A percentile compares a stretch with the other conserved stretches of the same genome.
Evolutionary conservation across 805 yeast genomes (phyloP).

Genomic region (Yamadazyma sp.): DNA sequence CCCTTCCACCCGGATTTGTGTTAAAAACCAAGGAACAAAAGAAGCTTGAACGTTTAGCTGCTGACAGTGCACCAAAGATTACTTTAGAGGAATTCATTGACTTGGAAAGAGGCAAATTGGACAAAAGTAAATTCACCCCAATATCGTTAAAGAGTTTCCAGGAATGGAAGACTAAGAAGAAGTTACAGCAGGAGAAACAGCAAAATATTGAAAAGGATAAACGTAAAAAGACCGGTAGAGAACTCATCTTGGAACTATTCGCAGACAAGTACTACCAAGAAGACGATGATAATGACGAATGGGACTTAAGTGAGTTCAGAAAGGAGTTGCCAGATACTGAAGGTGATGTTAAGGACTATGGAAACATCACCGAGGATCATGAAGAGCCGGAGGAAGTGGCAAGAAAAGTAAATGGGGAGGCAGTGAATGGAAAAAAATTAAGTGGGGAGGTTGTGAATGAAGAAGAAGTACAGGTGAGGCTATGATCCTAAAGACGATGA

Average conservation of each 20-base stretch:
- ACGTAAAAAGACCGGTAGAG: slow-evolving; percentile 65
- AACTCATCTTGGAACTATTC: slow-evolving; percentile 61
- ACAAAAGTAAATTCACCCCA: slow-evolving; percentile 75
- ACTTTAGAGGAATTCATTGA: slow-evolving; percentile 95
- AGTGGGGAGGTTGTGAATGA: too few relatives aligned
- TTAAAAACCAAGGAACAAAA: slow-evolving; percentile 96
- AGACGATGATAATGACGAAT: slow-evolving; percentile 49
- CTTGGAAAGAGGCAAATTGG: slow-evolving; percentile 84
- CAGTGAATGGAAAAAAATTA: background rate
- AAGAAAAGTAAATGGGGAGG: slow-evolving; percentile 2
- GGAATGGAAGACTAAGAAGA: slow-evolving; percentile 78
- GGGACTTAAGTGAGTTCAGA: slow-evolving; percentile 60
- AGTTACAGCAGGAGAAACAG: slow-evolving; percentile 50
- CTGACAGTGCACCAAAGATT: slow-evolving; percentile 82
- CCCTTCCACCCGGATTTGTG: slow-evolving; percentile 95
- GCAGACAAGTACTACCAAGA: slow-evolving; percentile 55
- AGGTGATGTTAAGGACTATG: slow-evolving; percentile 63
- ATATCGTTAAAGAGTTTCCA: slow-evolving; percentile 78
- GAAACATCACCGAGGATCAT: slow-evolving; percentile 39
- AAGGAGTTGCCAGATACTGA: slow-evolving; percentile 53
- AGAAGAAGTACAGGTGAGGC: too few relatives aligned
- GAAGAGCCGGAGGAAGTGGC: slow-evolving; percentile 4
- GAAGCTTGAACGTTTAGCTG: slow-evolving; percentile 81
- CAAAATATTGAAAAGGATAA: slow-evolving; percentile 29
- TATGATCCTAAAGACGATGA: too few relatives aligned